A percentile compares a stretch with the other conserved stretches of the same genome.
Evolutionary conservation across 495 filamentous ascomycete species (phyloP).

Genomic region (Talaromyces adpressus): DNA sequence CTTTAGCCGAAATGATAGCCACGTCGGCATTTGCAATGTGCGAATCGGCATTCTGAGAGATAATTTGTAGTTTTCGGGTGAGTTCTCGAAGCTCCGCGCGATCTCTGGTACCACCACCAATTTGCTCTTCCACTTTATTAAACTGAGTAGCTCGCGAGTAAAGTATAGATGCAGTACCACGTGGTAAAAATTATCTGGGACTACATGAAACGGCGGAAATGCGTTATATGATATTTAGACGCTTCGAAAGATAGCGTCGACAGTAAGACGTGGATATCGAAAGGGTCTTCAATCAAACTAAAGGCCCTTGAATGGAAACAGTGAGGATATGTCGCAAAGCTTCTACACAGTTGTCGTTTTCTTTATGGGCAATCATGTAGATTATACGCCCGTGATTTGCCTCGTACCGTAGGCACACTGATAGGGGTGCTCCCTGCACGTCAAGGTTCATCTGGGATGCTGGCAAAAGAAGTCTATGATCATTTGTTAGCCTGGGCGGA

Average conservation of each 20-base stretch:
- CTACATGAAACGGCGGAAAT: constrained; percentile 2
- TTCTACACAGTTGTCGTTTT: neutral
- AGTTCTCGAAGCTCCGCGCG: neutral
- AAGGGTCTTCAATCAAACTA: neutral
- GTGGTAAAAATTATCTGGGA: neutral
- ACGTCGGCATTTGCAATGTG: constrained; percentile 1
- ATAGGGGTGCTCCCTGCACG: constrained; percentile 1
- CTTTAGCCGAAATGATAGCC: neutral
- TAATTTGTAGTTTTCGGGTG: neutral
- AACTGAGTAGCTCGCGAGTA: neutral
- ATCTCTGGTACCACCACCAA: neutral
- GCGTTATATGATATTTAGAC: neutral
- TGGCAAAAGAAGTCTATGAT: constrained; percentile 14
- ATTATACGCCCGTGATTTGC: neutral
- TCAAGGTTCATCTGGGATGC: constrained; percentile 8
- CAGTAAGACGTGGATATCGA: neutral
- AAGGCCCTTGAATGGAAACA: neutral
- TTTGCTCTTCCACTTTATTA: neutral
- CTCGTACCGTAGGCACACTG: neutral
- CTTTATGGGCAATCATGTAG: neutral
- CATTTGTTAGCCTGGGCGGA: neutral
- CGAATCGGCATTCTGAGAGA: neutral
- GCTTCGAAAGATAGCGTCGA: neutral
- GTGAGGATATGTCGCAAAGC: neutral
- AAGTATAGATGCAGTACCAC: neutral